Evolutionary conservation across 257 asterid genomes (phyloP).

Genomic region (Cruciata laevipes): DNA sequence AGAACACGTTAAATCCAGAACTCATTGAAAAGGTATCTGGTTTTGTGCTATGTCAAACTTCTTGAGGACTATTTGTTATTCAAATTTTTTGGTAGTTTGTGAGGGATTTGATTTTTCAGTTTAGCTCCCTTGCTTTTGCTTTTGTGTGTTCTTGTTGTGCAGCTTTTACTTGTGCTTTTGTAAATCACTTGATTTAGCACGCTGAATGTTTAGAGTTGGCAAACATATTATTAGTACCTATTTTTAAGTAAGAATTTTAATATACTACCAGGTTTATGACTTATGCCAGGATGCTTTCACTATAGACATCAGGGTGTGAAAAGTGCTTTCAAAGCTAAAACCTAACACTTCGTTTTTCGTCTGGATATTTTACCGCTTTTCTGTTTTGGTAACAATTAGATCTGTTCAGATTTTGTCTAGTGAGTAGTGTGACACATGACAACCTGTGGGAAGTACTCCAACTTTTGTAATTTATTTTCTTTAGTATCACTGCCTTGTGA

Average conservation of each 20-base stretch:
- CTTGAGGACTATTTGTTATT: neutral
- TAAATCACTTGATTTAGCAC: neutral
- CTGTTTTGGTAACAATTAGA: neutral
- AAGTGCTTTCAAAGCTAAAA: neutral
- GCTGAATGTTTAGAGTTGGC: neutral
- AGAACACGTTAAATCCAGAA: slow-evolving; percentile 63
- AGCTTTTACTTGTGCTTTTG: neutral
- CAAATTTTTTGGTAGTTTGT: neutral
- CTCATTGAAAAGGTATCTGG: slow-evolving; percentile 66
- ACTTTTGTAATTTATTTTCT: neutral
- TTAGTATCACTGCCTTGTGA: neutral
- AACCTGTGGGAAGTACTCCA: neutral
- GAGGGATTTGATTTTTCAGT: neutral
- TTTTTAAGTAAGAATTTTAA: neutral
- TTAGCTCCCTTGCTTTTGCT: neutral
- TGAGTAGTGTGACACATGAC: neutral
- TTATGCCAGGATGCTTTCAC: neutral
- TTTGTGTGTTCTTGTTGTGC: neutral
- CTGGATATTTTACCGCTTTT: neutral
- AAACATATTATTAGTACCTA: neutral
- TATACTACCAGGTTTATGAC: neutral
- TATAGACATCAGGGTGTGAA: neutral
- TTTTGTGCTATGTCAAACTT: neutral
- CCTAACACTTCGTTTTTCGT: neutral
- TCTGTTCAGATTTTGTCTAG: neutral